Percentiles rank a stretch among this genome's conserved stretches.
Conservation (phyloP, 306 rosid species). For the Ammopiptanthus mongolicus region DNA sequence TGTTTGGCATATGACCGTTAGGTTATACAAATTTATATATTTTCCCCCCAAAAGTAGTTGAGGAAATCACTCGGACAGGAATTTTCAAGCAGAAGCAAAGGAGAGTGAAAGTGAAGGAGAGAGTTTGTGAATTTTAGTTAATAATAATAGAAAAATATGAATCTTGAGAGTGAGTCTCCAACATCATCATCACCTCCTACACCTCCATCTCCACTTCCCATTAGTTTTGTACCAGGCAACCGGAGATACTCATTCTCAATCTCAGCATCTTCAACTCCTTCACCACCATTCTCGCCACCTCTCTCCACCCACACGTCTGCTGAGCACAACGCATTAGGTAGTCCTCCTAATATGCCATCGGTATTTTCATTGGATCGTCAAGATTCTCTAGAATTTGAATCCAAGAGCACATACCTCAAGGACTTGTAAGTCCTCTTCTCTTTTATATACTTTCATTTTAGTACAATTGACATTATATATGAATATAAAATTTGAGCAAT, state of each 20-base stretch:
- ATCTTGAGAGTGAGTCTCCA: constrained; percentile 32
- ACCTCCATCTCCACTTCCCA: constrained; percentile 80
- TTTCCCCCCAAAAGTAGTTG: background rate
- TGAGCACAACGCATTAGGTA: constrained; percentile 24
- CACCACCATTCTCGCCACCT: constrained; percentile 56
- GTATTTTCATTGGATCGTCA: constrained; percentile 52
- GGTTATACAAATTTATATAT: constrained; percentile 23
- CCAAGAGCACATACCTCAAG: constrained; percentile 47
- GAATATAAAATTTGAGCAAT: background rate
- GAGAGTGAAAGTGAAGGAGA: constrained; percentile 5
- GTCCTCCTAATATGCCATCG: constrained; percentile 23
- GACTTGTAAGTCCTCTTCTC: constrained; percentile 53
- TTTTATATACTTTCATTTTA: background rate
- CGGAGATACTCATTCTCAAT: constrained; percentile 50
- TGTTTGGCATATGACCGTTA: constrained; percentile 41
- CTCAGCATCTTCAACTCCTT: constrained; percentile 55
- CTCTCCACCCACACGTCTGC: constrained; percentile 42
- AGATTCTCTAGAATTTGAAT: constrained; percentile 26
- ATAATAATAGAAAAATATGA: background rate
- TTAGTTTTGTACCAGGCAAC: constrained; percentile 68
- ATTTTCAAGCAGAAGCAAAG: background rate
- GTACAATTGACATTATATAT: background rate
- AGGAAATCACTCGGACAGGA: background rate
- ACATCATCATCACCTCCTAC: constrained; percentile 80
- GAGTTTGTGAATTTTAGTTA: constrained; percentile 14